Conservation (phyloP, 2,329 filamentous ascomycete species). For the Alternaria sp. region DNA sequence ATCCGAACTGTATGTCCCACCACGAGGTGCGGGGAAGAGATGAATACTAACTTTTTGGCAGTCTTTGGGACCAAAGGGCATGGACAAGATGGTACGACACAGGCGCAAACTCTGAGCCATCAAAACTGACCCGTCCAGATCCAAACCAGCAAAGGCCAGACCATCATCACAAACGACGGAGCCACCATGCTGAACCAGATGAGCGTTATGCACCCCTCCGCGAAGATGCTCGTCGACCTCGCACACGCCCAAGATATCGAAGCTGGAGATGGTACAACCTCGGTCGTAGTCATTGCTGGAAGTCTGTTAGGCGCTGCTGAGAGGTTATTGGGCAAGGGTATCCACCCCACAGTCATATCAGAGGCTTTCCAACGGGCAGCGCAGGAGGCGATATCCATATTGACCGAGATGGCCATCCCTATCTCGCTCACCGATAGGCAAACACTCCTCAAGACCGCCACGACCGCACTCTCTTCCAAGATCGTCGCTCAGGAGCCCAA, state of each 20-base stretch:
- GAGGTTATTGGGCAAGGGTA: constrained; percentile 82
- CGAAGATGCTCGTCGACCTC: constrained; percentile 98
- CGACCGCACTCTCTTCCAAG: constrained; percentile 96
- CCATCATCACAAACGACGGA: constrained; percentile 99
- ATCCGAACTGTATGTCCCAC: constrained; percentile 74
- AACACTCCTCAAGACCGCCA: constrained; percentile 92
- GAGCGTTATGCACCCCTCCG: constrained; percentile 99
- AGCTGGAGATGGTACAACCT: constrained; percentile 97
- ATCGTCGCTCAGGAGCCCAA: constrained; percentile 98
- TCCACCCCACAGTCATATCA: constrained; percentile 97
- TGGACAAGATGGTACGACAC: constrained; percentile 86
- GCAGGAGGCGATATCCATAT: constrained; percentile 82
- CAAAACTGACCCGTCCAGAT: constrained; percentile 61
- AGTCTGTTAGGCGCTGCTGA: constrained; percentile 94
- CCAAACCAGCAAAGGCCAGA: constrained; percentile 93
- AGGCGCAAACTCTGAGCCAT: not conserved
- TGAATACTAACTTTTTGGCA: constrained; percentile 42
- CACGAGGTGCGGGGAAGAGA: constrained; percentile 25
- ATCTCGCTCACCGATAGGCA: constrained; percentile 87
- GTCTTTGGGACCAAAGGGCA: constrained; percentile 92
- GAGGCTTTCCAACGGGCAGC: constrained; percentile 97
- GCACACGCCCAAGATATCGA: constrained; percentile 98
- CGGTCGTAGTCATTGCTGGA: constrained; percentile 96
- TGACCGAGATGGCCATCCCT: constrained; percentile 95
- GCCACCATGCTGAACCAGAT: constrained; percentile 99